Evolutionary conservation across 169 alveolate species (phyloP).

Genomic region (Babesia caballi): DNA sequence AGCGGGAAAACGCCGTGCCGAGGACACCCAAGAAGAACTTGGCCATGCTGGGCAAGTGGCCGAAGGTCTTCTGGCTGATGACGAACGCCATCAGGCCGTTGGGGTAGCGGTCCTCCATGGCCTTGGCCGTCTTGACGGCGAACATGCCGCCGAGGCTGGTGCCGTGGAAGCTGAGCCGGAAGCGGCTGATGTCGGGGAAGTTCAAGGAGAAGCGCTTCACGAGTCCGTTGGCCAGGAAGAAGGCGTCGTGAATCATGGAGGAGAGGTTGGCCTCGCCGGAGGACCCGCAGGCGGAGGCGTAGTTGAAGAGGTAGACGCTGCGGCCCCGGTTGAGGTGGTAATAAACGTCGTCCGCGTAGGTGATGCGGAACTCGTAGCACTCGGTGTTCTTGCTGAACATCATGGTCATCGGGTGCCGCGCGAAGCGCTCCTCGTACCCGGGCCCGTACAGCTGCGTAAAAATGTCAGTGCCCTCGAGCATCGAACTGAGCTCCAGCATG

Average conservation of each 20-base stretch:
- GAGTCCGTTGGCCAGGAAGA: not conserved
- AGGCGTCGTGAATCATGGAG: slow-evolving; percentile 14
- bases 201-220: not conserved
- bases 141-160: slow-evolving; percentile 48
- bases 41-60: slow-evolving; percentile 21
- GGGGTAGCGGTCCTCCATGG: not conserved
- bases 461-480: slow-evolving; percentile 33
- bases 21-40: not conserved
- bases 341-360: not conserved
- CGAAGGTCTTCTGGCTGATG: slow-evolving; percentile 33
- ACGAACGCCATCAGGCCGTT: not conserved
- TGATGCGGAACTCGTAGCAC: slow-evolving; percentile 19
- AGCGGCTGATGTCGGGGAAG: not conserved
- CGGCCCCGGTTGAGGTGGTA: slow-evolving; percentile 11
- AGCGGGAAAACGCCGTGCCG: slow-evolving; percentile 9
- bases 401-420: slow-evolving; percentile 27
- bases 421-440: slow-evolving; percentile 10
- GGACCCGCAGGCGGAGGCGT: slow-evolving; percentile 23
- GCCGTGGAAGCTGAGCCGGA: slow-evolving; percentile 39
- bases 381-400: slow-evolving; percentile 29
- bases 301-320: slow-evolving; percentile 26
- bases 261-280: slow-evolving; percentile 16
- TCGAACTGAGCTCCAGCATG: not conserved
- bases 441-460: not conserved
- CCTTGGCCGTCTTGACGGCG: slow-evolving; percentile 4